Percentiles rank a stretch among this genome's conserved stretches.
These are phyloP conservation scores for Monoraphidium neglectum DNA, from an alignment of 139 green algal species.

Conservation along the genomic window DNA sequence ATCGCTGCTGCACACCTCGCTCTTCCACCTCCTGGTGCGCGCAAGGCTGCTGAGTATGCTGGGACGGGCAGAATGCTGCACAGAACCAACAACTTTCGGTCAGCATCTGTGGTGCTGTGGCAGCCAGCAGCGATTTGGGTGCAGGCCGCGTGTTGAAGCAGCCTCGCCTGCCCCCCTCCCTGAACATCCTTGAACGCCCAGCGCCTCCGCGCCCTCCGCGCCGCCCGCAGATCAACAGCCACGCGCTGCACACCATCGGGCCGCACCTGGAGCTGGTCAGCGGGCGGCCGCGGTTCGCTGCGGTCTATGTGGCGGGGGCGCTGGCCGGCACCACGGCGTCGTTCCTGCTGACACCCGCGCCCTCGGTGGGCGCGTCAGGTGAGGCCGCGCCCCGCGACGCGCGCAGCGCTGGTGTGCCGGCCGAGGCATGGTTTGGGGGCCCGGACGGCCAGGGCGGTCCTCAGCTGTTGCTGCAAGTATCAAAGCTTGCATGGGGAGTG, in stretches of 20 bases:
- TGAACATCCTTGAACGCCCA: too few species aligned
- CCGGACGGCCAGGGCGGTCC: too few species aligned
- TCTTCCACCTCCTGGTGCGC: constrained; percentile 48
- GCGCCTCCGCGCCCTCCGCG: neutral
- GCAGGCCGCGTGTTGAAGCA: too few species aligned
- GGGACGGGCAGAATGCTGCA: too few species aligned
- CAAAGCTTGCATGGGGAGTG: too few species aligned
- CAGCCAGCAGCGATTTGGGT: constrained; percentile 2
- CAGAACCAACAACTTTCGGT: too few species aligned
- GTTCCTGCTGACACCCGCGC: constrained; percentile 45
- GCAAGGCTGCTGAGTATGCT: neutral
- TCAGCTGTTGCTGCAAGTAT: too few species aligned
- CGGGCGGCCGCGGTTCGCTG: constrained; percentile 38
- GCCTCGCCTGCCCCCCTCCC: too few species aligned
- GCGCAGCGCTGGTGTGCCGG: too few species aligned
- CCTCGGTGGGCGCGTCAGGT: constrained; percentile 50
- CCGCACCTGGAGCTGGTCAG: constrained; percentile 51
- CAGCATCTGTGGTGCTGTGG: neutral
- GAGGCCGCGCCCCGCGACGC: too few species aligned
- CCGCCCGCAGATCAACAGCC: constrained; percentile 56
- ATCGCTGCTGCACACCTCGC: constrained; percentile 39
- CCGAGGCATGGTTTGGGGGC: too few species aligned
- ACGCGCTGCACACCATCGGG: constrained; percentile 57
- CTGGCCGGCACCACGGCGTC: constrained; percentile 42
- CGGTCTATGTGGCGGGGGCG: constrained; percentile 47